Evolutionary conservation across 1,284 basidiomycete genomes (phyloP).

Genomic region (Quambalaria eucalypti): DNA sequence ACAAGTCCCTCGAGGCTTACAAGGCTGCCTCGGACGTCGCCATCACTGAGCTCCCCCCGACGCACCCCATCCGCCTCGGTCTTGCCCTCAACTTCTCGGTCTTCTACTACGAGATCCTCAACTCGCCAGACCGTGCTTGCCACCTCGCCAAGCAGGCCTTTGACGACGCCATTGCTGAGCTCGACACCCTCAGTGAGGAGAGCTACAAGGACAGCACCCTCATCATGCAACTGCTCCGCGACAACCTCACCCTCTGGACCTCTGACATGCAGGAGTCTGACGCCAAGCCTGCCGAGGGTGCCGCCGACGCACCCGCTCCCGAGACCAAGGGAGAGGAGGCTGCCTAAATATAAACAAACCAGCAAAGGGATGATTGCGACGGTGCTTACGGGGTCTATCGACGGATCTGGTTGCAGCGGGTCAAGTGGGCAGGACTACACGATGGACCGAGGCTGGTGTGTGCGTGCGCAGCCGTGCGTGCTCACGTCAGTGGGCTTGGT

Average conservation of each 20-base stretch:
- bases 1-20: slow-evolving; percentile 98
- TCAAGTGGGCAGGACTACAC: too few relatives aligned
- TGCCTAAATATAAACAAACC: too few relatives aligned
- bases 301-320: slow-evolving; percentile 12
- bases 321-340: slow-evolving; percentile 46
- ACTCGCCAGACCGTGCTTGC: slow-evolving; percentile 97
- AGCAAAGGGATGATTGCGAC: too few relatives aligned
- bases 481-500: too few relatives aligned
- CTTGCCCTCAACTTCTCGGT: slow-evolving; percentile 99
- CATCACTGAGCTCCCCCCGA: slow-evolving; percentile 92
- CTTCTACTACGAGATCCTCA: slow-evolving; percentile 99
- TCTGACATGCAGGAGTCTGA: slow-evolving; percentile 68
- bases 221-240: slow-evolving; percentile 98
- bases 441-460: too few relatives aligned
- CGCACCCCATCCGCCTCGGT: slow-evolving; percentile 97
- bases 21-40: slow-evolving; percentile 98
- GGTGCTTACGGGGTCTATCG: too few relatives aligned
- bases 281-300: slow-evolving; percentile 44
- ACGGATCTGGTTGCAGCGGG: too few relatives aligned
- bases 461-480: too few relatives aligned
- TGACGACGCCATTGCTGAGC: slow-evolving; percentile 98
- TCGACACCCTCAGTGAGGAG: slow-evolving; percentile 98
- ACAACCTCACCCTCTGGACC: slow-evolving; percentile 93
- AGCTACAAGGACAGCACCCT: slow-evolving; percentile 86
- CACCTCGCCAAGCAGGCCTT: slow-evolving; percentile 99